phyloP scores from a whole-genome alignment of 1,284 basidiomycete species.

The Boletus holoroseus region DNA sequence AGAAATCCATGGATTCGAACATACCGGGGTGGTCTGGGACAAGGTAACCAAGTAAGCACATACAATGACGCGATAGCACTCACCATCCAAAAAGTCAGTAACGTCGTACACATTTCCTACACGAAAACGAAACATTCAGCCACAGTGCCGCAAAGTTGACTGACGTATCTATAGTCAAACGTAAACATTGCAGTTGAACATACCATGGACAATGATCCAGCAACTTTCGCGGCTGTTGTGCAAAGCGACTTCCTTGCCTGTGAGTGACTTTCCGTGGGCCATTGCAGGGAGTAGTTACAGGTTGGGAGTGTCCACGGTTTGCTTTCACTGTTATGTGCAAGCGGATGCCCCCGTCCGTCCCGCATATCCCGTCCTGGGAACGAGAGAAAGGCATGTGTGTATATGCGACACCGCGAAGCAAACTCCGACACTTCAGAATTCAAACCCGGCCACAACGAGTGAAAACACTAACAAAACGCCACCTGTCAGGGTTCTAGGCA shows the following conservation, averaged over 20 bases:
- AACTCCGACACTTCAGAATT: constrained; percentile 6
- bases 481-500: not conserved
- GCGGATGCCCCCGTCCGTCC: constrained; percentile 11
- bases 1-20: not conserved
- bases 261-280: constrained; percentile 21
- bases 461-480: too few relatives aligned
- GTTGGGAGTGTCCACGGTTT: not conserved
- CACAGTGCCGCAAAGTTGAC: not conserved
- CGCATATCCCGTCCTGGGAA: constrained; percentile 12
- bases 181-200: constrained; percentile 8
- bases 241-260: constrained; percentile 52
- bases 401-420: not conserved
- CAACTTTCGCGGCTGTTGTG: constrained; percentile 72
- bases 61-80: not conserved
- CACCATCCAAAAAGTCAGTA: constrained; percentile 68
- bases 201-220: constrained; percentile 87
- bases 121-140: constrained; percentile 5
- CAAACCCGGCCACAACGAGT: not conserved
- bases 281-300: constrained; percentile 9
- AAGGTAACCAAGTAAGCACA: constrained; percentile 9
- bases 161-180: not conserved
- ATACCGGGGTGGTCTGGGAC: constrained; percentile 60
- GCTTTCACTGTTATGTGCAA: too few relatives aligned
- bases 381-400: too few relatives aligned
- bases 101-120: constrained; percentile 68